Base-by-base conservation (phyloP, 768 basidiomycete genomes). In the Mycena chlorophos region DNA sequence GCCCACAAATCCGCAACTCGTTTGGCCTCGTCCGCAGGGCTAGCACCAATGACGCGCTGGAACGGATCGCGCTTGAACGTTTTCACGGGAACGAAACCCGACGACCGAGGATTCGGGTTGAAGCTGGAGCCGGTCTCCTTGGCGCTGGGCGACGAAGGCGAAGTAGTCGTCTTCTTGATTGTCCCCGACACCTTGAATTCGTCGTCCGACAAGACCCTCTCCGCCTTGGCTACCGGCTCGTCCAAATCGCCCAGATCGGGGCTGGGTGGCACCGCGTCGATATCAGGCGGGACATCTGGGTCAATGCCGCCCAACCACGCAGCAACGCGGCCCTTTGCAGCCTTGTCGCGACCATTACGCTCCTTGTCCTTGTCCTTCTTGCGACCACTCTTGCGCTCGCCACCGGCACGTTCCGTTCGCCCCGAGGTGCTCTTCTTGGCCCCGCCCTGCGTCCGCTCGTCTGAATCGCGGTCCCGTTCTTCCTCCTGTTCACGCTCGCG, bases 231-330 rank as follows among this genome's bases (percentile, higher is more conserved):
- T 22, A 57, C 17, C 22, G 45, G 26, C 23, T 53, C 53, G 14
- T 54, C 55, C 8, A 26, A 46, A 49, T 56, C 31, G 8, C 8
- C 22, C 45, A 60, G 17, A 30, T 55, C 60, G 14, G 75, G 71
- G 55, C 73, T 77, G 1, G 78, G 74, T 28, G 77, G 72, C 37
- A 75, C 71, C 23, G 73, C 67, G 29, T 85, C 79, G 52, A 78
- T 70, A 49, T 79, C 79, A 5, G 81, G 82, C 2, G 84, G 82
- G 3, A 71, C 74, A 38, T 79, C 80, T 3, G 80, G 75, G 49
- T 86, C 85, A 46, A 91, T 83, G 8, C 72, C 77, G 26, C 86
- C 89, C 56, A 92, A 63, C 89, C 89, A 92, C 6, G 85, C 88
- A 8, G 89, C 78, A n/a, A 92, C 84, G 22, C 87, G 74, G 5